Conservation (phyloP, 148 eudicot genomes). For the Rhododendron kiyosumense region DNA sequence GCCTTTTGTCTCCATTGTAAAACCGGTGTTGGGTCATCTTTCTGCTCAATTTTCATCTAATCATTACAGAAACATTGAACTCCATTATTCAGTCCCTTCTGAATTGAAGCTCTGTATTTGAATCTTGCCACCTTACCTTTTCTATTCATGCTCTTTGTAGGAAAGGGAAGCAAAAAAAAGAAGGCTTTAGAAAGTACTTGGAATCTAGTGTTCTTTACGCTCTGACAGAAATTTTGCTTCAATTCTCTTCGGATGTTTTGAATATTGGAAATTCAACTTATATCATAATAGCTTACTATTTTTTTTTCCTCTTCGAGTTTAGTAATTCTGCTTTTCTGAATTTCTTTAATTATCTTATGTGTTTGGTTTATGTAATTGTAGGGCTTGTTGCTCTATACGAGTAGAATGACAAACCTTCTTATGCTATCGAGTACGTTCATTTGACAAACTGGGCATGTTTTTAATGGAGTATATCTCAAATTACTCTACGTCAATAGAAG, state of each 20-base stretch:
- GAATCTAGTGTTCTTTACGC: constrained; percentile 86
- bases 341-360: neutral
- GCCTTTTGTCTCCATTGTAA: neutral
- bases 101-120: neutral
- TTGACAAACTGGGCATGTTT: neutral
- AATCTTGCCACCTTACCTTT: neutral
- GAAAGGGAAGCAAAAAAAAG: constrained; percentile 95
- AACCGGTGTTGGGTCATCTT: neutral
- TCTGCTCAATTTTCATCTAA: neutral
- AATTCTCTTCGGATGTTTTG: neutral
- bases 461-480: neutral
- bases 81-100: neutral
- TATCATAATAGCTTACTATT: neutral
- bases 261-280: neutral
- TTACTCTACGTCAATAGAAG: neutral
- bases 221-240: constrained; percentile 55
- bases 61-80: neutral
- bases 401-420: constrained; percentile 75
- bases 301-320: neutral
- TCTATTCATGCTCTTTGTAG: constrained; percentile 32
- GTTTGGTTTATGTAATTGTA: constrained; percentile 15
- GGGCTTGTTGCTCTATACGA: constrained; percentile 91
- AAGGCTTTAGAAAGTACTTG: constrained; percentile 88
- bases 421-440: constrained; percentile 76
- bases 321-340: neutral